Base-by-base conservation (phyloP, 2,329 filamentous ascomycete species). In the Epichloe sylvatica region DNA sequence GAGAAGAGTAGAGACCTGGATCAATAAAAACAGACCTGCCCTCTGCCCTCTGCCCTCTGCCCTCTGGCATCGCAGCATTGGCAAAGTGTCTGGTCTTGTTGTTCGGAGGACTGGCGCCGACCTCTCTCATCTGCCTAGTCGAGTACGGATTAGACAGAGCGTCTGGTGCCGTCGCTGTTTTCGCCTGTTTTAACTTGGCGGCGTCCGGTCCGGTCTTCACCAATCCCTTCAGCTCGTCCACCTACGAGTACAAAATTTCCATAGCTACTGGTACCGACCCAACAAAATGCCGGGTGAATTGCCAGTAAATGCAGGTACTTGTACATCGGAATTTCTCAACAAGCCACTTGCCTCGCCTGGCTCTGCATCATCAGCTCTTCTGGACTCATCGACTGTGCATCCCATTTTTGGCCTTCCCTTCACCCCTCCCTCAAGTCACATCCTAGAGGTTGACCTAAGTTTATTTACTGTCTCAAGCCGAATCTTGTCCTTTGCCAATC, bases 321-420 rank as follows among this genome's bases (percentile, higher is more conserved):
- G 8, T 48, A 48, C 46, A 37, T 48, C 5, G 19, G 11, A 2
- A 21, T 9, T 34, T 2, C 35, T 13, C 17, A 15, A 40, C 45
- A 46, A 46, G 13, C 12, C 13, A 13, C 36, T 4, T 41, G 30
- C 33, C 38, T 43, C 35, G 41, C 47, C 38, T 49, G 41, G 33
- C 30, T 19, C 17, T 45, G 23, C 39, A 48, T 49, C 46, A 45
- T 42, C 45, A 45, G 34, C 49, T 40, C 36, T 38, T 42, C 42
- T 41, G 21, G 37, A 42, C 46, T 48, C 37, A 17, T 36, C 25
- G 17, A 42, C 7, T 40, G 17, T n/a, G 37, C 42, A 17, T 13
- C 21, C 30, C 15, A 17, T 11, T 19, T 8, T 38, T 37, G 19
- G 15, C 8, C 17, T 1, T 17, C 34, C 17, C 41, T 33, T 12